Percentiles rank a stretch among this genome's conserved stretches.
Evolutionary conservation across 257 asterid genomes (phyloP).

Genomic region (Lithospermum erythrorhizon): DNA sequence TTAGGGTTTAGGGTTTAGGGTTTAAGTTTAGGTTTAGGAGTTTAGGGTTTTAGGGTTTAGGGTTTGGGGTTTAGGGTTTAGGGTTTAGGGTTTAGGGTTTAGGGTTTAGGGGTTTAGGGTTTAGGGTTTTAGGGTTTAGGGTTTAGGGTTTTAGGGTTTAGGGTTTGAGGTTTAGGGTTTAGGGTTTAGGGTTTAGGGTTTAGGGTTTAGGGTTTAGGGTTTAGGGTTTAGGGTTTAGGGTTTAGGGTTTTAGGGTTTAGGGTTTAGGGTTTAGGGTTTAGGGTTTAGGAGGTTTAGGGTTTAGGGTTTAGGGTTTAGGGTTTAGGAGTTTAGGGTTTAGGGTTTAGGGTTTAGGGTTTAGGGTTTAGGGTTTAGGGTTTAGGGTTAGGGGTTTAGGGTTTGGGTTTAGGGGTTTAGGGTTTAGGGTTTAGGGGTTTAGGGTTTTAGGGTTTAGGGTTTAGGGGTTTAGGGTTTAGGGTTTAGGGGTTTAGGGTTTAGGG

Average conservation of each 20-base stretch:
- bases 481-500: too few species aligned
- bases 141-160: background rate
- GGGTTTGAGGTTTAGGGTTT: too few species aligned
- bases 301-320: background rate
- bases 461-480: background rate
- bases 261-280: slow-evolving; percentile 3
- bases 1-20: slow-evolving; percentile 4
- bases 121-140: background rate
- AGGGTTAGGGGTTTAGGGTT: background rate
- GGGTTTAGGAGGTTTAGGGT: background rate
- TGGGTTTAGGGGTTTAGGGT: slow-evolving; percentile 5
- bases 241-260: background rate
- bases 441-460: slow-evolving; percentile 3
- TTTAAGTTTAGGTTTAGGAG: background rate
- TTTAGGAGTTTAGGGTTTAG: background rate
- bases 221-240: background rate
- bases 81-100: slow-evolving; percentile 3
- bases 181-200: too few species aligned
- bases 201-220: too few species aligned
- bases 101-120: slow-evolving; percentile 4
- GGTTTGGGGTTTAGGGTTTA: too few species aligned
- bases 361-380: slow-evolving; percentile 4
- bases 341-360: background rate
- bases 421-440: slow-evolving; percentile 2
- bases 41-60: background rate